These are phyloP conservation scores for Fomitiporia mediterranea DNA, from an alignment of 1,284 basidiomycete species.

Conservation along the genomic window DNA sequence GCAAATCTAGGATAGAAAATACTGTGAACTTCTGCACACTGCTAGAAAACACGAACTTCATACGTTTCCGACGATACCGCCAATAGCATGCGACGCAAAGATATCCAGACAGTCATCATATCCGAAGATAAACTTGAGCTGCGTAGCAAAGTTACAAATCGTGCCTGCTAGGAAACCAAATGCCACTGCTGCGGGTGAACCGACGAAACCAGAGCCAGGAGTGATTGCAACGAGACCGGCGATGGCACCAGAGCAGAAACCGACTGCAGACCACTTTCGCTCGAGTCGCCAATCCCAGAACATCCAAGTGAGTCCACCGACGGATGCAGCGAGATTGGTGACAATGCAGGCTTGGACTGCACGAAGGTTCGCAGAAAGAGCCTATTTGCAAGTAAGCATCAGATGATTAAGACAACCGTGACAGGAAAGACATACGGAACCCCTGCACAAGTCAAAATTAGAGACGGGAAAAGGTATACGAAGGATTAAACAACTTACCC, in stretches of 20 bases:
- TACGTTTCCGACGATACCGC: constrained; percentile 83
- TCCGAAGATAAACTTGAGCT: constrained; percentile 77
- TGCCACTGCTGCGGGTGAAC: constrained; percentile 76
- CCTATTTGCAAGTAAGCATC: constrained; percentile 26
- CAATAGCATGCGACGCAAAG: constrained; percentile 87
- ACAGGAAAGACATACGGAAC: too few species aligned
- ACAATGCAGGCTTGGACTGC: constrained; percentile 89
- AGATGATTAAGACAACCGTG: too few species aligned
- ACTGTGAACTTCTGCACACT: not conserved
- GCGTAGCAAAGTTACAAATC: constrained; percentile 90
- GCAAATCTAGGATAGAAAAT: constrained; percentile 44
- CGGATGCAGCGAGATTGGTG: constrained; percentile 85
- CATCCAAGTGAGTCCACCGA: constrained; percentile 95
- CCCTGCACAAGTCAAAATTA: too few species aligned
- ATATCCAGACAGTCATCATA: constrained; percentile 85
- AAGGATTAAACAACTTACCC: not conserved
- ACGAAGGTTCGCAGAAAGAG: constrained; percentile 81
- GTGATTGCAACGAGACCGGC: constrained; percentile 90
- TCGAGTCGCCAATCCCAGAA: constrained; percentile 90
- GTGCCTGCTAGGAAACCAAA: constrained; percentile 86
- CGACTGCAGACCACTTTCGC: constrained; percentile 89
- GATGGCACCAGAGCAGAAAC: constrained; percentile 95
- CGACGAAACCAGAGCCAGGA: constrained; percentile 90
- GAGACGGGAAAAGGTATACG: not conserved
- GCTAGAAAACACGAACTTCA: constrained; percentile 9